Conservation (phyloP, 2,329 filamentous ascomycete species). For the Pseudocercospora eumusae region DNA sequence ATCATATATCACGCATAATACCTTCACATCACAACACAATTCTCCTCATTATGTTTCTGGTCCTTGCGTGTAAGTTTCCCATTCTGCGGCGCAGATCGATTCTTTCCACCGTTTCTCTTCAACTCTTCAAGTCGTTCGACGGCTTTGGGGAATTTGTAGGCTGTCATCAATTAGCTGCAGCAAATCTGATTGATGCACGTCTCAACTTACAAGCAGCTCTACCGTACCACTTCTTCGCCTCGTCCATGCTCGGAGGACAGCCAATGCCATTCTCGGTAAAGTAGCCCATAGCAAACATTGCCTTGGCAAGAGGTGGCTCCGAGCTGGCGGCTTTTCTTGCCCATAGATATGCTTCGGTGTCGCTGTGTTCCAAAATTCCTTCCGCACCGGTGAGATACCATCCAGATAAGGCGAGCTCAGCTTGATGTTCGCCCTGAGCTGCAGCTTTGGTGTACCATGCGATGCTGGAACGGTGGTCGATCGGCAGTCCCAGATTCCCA, state of each 20-base stretch:
- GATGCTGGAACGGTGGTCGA: slow-evolving; percentile 83
- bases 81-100: slow-evolving; percentile 58
- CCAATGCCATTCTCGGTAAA: slow-evolving; percentile 96
- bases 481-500: slow-evolving; percentile 75
- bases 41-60: slow-evolving; percentile 81
- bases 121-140: slow-evolving; percentile 90
- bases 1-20: background rate
- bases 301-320: slow-evolving; percentile 69
- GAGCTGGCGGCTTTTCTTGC: slow-evolving; percentile 88
- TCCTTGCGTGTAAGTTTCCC: slow-evolving; percentile 81
- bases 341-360: slow-evolving; percentile 97
- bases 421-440: slow-evolving; percentile 89
- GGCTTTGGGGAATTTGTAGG: slow-evolving; percentile 92
- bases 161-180: slow-evolving; percentile 49
- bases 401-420: slow-evolving; percentile 63
- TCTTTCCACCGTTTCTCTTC: slow-evolving; percentile 72
- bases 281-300: slow-evolving; percentile 97
- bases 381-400: slow-evolving; percentile 85
- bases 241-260: slow-evolving; percentile 79
- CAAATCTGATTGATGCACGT: background rate
- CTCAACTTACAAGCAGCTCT: slow-evolving; percentile 81
- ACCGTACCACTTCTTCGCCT: slow-evolving; percentile 98
- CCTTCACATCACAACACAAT: slow-evolving; percentile 76
- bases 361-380: slow-evolving; percentile 83
- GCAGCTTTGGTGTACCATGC: slow-evolving; percentile 93